Evolutionary conservation across 2,329 filamentous ascomycete genomes (phyloP), one percentile per base, ranked within the genome.

Genomic region (Ceratocystis cacaofunesta): DNA sequence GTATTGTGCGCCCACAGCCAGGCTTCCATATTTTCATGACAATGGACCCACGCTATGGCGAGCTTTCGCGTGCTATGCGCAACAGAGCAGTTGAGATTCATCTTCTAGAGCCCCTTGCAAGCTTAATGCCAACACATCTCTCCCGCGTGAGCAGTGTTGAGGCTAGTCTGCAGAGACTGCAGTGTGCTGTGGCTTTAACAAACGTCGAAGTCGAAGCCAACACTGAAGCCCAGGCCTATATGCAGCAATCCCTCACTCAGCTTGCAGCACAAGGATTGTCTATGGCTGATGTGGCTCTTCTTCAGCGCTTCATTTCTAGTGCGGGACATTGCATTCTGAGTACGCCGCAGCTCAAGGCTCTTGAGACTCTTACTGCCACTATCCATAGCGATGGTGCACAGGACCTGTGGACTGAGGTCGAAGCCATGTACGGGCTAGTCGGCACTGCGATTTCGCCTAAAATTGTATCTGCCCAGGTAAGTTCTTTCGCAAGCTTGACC

Each of bases 41-140:
- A 0, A 88, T 95, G 78, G 92, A 99, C 73, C 86, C 94, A 58
- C 85, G 87, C 62, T 89, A 96, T 73, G 95, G 94, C 19, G 94
- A 99, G 74, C 79, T 99, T 7, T 99, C 94, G 2, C 83, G 94
- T 68, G 94, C 94, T 0, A 99, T 99, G 94, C 82, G 95, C 66
- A 99, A 99, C 75, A 85, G 94, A 73, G 91, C 91, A 61, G 82
- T 96, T 30, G 95, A 99, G 75, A 87, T 99, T 8, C 94, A 86
- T 71, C 78, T 99, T 58, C 79, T 66, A 7, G 50, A 41, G 44
- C 85, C 68, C 74, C 74, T 76, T 3, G 75, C 75, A 1, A 74
- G 76, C 1, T 68, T 52, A 10, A 65, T 65, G 73, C 1, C 63
- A 70, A 2, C 76, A 74, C 70, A 68, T 41, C 71, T 75, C n/a